These are phyloP conservation scores for Ascochyta pisi DNA, from an alignment of 2,329 filamentous ascomycete species.

Conservation along the genomic window DNA sequence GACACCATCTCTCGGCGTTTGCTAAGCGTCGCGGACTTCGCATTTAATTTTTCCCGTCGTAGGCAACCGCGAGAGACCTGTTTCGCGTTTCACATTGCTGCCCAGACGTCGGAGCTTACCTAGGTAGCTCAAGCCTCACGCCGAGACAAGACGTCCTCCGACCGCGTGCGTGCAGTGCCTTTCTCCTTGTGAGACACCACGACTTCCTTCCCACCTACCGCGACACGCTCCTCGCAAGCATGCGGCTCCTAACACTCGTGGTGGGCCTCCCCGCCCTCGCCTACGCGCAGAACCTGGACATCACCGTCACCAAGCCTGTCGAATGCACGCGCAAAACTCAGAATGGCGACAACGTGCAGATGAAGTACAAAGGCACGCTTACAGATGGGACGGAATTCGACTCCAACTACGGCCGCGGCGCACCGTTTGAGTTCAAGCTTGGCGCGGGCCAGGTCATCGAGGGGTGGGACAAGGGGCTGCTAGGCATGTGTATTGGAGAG, in stretches of 20 bases:
- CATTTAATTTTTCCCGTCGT: background rate
- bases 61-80: background rate
- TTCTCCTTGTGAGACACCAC: background rate
- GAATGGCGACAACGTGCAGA: constrained; percentile 55
- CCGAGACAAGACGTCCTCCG: constrained; percentile 9
- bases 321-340: constrained; percentile 54
- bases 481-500: constrained; percentile 96
- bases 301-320: constrained; percentile 53
- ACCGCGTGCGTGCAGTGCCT: constrained; percentile 2
- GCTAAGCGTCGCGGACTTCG: background rate
- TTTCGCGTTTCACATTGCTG: constrained; percentile 13
- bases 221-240: constrained; percentile 21
- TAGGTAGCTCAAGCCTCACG: constrained; percentile 1
- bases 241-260: constrained; percentile 40
- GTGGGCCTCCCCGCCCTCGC: constrained; percentile 31
- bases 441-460: constrained; percentile 86
- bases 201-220: constrained; percentile 1
- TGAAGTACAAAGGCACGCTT: constrained; percentile 60
- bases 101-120: constrained; percentile 12
- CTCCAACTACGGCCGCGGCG: constrained; percentile 76
- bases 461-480: constrained; percentile 89
- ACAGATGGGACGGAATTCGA: constrained; percentile 81
- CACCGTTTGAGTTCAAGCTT: constrained; percentile 79
- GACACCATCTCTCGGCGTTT: background rate
- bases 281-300: constrained; percentile 41